Base-by-base conservation (phyloP, 345 rosid species). In the Eucalyptus pauciflora region DNA sequence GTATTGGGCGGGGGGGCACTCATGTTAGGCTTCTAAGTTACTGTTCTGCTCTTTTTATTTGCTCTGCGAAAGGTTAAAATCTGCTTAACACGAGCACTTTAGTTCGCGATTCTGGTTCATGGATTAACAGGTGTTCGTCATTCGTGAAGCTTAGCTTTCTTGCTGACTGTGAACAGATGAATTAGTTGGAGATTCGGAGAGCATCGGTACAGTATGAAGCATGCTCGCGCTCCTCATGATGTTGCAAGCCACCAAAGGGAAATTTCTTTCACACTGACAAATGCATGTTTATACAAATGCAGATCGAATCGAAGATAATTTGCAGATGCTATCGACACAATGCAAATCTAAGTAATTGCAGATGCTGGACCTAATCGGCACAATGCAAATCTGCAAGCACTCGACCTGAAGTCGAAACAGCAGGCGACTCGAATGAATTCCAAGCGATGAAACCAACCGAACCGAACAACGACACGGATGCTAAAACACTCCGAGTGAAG, bases 401-500 rank as follows among this genome's bases (percentile, higher is more conserved):
- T 41, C 2, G 27, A 76, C 83, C 48, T 3, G 27, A 37, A 76
- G 83, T 17, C 8, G 48, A 76, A 37, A 37, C 83, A 20, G 46
- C 83, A 20, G 16, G 5, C 1, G 15, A 76, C 83, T 37, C 4
- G 7, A 37, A 18, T 10, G 48, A 37, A 37, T 76, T 76, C 7
- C 48, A 37, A 37, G 48, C 1, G 13, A 76, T 76, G 7, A 76
- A 37, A 10, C 27, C 46, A 9, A 1, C 83, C 8, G 8, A 37
- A 76, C 46, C 27, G 27, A 5, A 50, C 2, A 2, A 7, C 2
- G 18, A 14, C 80, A 10, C 5, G 37, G 50, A 50, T 33, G 41
- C 90, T 89, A 89, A 81, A 56, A 89, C 80, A 89, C 90, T 7
- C 90, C 90, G 8, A 89, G 90, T 3, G 95, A 93, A 11, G 96